Evolutionary conservation across 1,139 yeast species (phyloP), one percentile per base, ranked within the genome.

Genomic region (Yamadazyma sp.): DNA sequence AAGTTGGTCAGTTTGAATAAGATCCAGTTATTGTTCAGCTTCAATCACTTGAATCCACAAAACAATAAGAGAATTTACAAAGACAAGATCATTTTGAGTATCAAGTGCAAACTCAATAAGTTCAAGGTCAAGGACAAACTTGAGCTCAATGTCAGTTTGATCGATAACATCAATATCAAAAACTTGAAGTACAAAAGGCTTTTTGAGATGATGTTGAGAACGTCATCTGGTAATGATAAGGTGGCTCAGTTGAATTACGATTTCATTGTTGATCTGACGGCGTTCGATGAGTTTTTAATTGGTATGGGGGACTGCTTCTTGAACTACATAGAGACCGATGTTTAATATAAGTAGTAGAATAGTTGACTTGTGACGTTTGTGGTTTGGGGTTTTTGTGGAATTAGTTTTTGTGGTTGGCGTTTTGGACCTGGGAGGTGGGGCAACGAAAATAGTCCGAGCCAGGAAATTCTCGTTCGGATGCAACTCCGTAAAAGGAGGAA

Each of bases 171-270:
- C 40, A 66, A 62, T 41, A 53, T 62, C n/a, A 65, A 62, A 47
- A 69, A 69, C 46, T 45, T 67, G 39, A 69, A 68, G 50, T 66
- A 65, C 43, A 70, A 69, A 44, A 58, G 58, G 38, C 54, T 72
- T 31, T 70, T 72, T 49, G 77, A 72, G 45, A 43, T 59, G 42
- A 66, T 72, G 1, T 69, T 67, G 50, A 62, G 61, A 38, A 55
- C 61, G 8, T 56, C 69, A 16, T 59, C 54, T 40, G 70, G 63
- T 14, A 41, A 42, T 32, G 46, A 36, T 2, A 46, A 53, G 9
- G 47, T 65, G 22, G 43, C 68, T 12, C 69, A 67, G 46, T 61
- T 72, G 46, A 70, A 70, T 46, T 68, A 68, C 42, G 77, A 71
- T 44, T 67, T 68, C 38, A 59, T 71, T 42, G 56, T 69, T n/a